Evolutionary conservation across 192 early-diverging fungal species (phyloP).

Genomic region (Mortierella claussenii): DNA sequence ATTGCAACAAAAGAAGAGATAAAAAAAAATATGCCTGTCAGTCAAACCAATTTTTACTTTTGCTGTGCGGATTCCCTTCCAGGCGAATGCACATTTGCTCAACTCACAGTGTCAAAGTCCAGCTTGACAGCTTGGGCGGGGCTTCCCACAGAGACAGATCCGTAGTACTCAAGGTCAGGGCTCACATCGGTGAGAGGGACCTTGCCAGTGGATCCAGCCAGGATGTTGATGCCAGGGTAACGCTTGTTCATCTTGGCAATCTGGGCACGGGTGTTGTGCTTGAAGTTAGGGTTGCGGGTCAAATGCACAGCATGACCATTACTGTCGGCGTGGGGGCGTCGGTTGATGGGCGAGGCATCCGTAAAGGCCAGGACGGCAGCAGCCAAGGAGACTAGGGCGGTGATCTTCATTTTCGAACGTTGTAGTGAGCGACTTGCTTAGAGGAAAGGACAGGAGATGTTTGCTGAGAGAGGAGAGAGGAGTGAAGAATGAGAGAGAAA

Average conservation of each 20-base stretch:
- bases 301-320: constrained; percentile 8
- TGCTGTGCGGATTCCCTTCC: neutral
- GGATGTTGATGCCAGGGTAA: constrained; percentile 21
- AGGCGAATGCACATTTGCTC: neutral
- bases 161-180: constrained; percentile 69
- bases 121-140: constrained; percentile 71
- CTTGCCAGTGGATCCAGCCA: constrained; percentile 6
- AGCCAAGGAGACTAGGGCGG: constrained; percentile 16
- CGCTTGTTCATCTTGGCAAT: constrained; percentile 18
- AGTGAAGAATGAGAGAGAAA: neutral
- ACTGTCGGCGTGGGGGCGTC: neutral
- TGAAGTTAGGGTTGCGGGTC: constrained; percentile 21
- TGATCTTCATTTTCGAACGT: constrained; percentile 1
- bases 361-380: constrained; percentile 15
- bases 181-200: constrained; percentile 48
- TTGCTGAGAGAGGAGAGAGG: neutral
- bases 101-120: constrained; percentile 60
- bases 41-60: neutral
- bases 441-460: neutral
- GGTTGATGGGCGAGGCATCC: constrained; percentile 10
- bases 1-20: neutral
- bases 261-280: constrained; percentile 21
- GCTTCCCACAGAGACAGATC: constrained; percentile 66
- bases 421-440: neutral
- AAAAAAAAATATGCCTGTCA: constrained; percentile 1